Percentiles rank a stretch among this genome's conserved stretches.
Evolutionary conservation across 352 stramenopile species (phyloP).

Genomic region (Phytophthora tentaculata): DNA sequence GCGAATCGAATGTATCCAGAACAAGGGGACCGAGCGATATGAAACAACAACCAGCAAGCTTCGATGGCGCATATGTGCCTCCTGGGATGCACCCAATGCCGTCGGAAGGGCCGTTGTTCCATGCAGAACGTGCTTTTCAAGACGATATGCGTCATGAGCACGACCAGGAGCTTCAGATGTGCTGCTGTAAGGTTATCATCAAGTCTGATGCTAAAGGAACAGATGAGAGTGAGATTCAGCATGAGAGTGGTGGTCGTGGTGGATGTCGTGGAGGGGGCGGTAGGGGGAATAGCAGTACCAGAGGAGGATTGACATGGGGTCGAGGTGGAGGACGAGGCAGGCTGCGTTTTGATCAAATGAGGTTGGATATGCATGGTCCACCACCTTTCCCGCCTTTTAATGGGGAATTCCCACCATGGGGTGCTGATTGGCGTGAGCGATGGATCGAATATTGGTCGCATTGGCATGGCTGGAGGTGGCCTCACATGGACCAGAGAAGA

Average conservation of each 20-base stretch:
- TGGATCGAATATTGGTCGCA: constrained; percentile 25
- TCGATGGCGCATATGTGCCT: constrained; percentile 25
- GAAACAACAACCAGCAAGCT: constrained; percentile 15
- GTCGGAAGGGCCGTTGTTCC: constrained; percentile 2
- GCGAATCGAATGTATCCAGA: constrained; percentile 23
- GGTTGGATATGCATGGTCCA: constrained; percentile 11
- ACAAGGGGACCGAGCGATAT: neutral
- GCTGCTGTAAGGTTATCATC: constrained; percentile 48
- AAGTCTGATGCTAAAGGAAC: constrained; percentile 17
- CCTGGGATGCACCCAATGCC: constrained; percentile 19
- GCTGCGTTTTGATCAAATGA: constrained; percentile 24
- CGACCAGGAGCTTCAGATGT: constrained; percentile 41
- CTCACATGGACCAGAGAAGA: constrained; percentile 6
- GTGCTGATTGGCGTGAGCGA: constrained; percentile 25
- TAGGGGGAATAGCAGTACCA: constrained; percentile 17
- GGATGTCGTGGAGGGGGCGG: constrained; percentile 12
- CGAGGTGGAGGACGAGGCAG: constrained; percentile 28
- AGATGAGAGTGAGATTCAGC: constrained; percentile 8
- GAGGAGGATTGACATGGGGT: constrained; percentile 21
- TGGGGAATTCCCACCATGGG: constrained; percentile 23
- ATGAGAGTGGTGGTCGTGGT: constrained; percentile 8
- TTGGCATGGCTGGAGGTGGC: constrained; percentile 30
- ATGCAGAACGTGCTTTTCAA: constrained; percentile 34
- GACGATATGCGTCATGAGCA: constrained; percentile 22
- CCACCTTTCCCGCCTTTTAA: constrained; percentile 20